Evolutionary conservation across 2,329 filamentous ascomycete genomes (phyloP), one percentile per base, ranked within the genome.

Genomic region (Eutypella sp.): DNA sequence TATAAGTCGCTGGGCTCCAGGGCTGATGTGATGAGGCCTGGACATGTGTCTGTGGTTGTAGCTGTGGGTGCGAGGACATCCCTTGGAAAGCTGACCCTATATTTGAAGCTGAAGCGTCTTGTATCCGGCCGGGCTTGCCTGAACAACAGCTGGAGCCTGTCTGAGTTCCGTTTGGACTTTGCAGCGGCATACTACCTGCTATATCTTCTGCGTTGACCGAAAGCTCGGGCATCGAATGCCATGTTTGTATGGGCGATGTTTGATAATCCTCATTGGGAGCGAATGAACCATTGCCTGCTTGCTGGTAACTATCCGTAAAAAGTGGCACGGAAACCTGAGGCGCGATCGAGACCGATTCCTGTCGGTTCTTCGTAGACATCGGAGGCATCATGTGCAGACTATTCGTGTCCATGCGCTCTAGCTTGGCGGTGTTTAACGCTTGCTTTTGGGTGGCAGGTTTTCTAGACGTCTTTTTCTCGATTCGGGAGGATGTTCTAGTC

Each of bases 331-430:
- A 15, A n/a, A 19, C 13, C 11, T 5, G 5, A n/a, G 36, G 19
- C 15, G 36, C 19, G 20, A 8, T 39, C 11, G 36, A 48, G 47
- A 52, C 41, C 51, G 49, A 51, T 47, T 43, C 45, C 49, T 50
- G 54, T 60, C 54, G 60, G 33, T 57, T 58, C 20, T 62, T 57
- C 34, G 64, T 57, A 3, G 68, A 61, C 39, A 75, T 46, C 10
- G 36, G 15, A 39, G 36, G 36, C 19, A 60, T 51, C 40, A 79
- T 62, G 55, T 78, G 81, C 47, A 79, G 58, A 47, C 71, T 73
- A 51, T 62, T 71, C n/a, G 70, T 65, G 51, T 81, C 74, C 65
- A 81, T 78, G 47, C 76, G 70, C 40, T 73, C 69, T 15, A 82
- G 60, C 9, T 67, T 68, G 2, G 65, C 57, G 1, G 71, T 62